Evolutionary conservation across 257 asterid genomes (phyloP).

Genomic region (Solanum corneliomulleri): DNA sequence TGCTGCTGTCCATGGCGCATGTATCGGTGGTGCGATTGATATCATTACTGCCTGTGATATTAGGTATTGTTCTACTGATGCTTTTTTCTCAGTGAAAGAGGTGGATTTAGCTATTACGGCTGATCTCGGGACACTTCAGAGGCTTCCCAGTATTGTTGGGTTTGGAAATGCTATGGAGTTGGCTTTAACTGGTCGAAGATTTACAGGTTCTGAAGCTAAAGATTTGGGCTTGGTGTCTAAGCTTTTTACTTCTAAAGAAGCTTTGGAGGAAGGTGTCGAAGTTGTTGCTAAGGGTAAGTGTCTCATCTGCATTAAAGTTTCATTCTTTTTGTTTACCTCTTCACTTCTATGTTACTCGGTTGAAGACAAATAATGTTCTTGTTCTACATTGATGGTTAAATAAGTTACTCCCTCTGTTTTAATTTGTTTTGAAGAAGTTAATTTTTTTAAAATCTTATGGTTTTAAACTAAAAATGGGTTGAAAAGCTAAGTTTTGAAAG

Average conservation of each 20-base stretch:
- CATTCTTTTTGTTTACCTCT: neutral
- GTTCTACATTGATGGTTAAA: neutral
- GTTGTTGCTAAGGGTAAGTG: constrained; percentile 56
- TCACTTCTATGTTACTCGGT: neutral
- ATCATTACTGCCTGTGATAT: constrained; percentile 72
- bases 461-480: neutral
- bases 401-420: neutral
- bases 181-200: constrained; percentile 62
- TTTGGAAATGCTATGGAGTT: constrained; percentile 81
- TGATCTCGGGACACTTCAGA: constrained; percentile 85
- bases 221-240: constrained; percentile 51
- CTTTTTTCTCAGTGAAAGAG: constrained; percentile 67
- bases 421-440: neutral
- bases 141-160: constrained; percentile 81
- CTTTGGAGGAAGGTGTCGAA: constrained; percentile 42
- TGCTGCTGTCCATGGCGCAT: constrained; percentile 71
- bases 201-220: constrained; percentile 67
- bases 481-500: neutral
- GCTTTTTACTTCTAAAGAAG: constrained; percentile 38
- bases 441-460: too few relatives aligned
- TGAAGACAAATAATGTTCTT: neutral
- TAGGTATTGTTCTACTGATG: constrained; percentile 46
- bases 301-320: neutral
- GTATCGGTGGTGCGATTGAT: constrained; percentile 84
- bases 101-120: constrained; percentile 81